Base-by-base conservation (phyloP, 192 early-diverging fungal species). In the Podila epigama region DNA sequence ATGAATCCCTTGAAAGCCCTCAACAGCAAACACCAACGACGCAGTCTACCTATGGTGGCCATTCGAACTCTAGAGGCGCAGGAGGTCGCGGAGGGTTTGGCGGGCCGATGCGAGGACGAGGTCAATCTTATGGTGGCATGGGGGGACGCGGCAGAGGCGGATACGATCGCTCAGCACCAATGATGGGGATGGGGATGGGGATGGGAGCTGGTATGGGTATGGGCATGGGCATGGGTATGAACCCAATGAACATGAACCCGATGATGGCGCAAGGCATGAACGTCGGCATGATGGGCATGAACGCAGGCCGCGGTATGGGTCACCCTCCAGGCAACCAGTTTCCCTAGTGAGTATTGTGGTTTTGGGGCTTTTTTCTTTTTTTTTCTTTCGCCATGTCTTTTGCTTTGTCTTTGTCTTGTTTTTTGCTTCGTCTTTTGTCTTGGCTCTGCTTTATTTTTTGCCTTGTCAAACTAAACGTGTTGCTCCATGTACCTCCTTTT, bases 211-310 rank as follows among this genome's bases (percentile, higher is more conserved):
- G 60, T 3, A 70, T 70, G 60, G 61, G 61, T 31, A 66, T 63
- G 70, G 53, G 32, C 12, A 61, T 62, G 59, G 51, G 51, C 29
- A 67, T 54, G 52, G n/a, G n/a, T n/a, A 48, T 48, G 44, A 48
- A 48, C 25, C n/a, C n/a, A 10, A 54, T 54, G 52, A 59, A 59
- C 36, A 59, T 59, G 58, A 41, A 12, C 27, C 22, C 39, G 15
- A 16, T 15, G 3, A 57, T 57, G 55, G 28, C 15, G 2, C 32
- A 36, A 34, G 29, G 29, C 5, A 59, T 63, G 28, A 54, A 42
- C n/a, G 41, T 65, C 56, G 70, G 61, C 25, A 63, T 70, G 54
- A 58, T 50, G 36, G 58, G 58, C 35, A 59, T 59, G 58, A 29
- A 29, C 39, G 41, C 41, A 37, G 51, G 51, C 48, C 51, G 16